Conservation (phyloP, 805 yeast genomes). For the Zygotorulaspora chibaensis region DNA sequence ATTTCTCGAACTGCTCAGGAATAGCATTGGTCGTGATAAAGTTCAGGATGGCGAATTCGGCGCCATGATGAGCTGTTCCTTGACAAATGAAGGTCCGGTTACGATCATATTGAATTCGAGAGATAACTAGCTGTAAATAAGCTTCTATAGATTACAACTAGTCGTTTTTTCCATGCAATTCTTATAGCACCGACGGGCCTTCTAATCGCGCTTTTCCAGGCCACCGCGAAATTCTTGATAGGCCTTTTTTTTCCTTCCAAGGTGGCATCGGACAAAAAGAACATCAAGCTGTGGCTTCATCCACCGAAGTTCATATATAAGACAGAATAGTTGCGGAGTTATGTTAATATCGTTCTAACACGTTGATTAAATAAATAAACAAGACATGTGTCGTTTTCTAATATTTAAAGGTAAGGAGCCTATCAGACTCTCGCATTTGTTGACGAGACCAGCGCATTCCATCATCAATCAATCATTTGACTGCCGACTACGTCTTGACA, state of each 20-base stretch:
- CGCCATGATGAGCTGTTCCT: slow-evolving; percentile 92
- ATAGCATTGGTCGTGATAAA: slow-evolving; percentile 53
- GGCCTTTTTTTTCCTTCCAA: not conserved
- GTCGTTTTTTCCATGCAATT: not conserved
- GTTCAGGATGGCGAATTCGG: slow-evolving; percentile 91
- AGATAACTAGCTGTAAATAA: slow-evolving; percentile 15
- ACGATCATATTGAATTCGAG: slow-evolving; percentile 78
- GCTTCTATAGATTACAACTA: not conserved
- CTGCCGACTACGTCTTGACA: slow-evolving; percentile 79
- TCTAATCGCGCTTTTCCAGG: too few species aligned
- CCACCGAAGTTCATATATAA: not conserved
- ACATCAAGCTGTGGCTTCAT: not conserved
- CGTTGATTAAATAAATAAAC: not conserved
- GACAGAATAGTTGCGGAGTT: not conserved
- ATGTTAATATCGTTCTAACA: not conserved
- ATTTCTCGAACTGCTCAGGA: slow-evolving; percentile 46
- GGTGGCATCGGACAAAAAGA: slow-evolving; percentile 1
- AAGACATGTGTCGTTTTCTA: slow-evolving; percentile 81
- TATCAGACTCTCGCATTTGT: slow-evolving; percentile 74
- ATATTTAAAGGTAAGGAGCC: slow-evolving; percentile 91
- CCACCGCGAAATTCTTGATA: not conserved
- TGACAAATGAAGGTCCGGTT: slow-evolving; percentile 91
- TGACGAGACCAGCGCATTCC: slow-evolving; percentile 95
- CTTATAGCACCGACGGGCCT: not conserved
- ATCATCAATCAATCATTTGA: slow-evolving; percentile 96